These are phyloP conservation scores for Coccomyxa subellipsoidea DNA, from an alignment of 163 green algal species.

Conservation along the genomic window DNA sequence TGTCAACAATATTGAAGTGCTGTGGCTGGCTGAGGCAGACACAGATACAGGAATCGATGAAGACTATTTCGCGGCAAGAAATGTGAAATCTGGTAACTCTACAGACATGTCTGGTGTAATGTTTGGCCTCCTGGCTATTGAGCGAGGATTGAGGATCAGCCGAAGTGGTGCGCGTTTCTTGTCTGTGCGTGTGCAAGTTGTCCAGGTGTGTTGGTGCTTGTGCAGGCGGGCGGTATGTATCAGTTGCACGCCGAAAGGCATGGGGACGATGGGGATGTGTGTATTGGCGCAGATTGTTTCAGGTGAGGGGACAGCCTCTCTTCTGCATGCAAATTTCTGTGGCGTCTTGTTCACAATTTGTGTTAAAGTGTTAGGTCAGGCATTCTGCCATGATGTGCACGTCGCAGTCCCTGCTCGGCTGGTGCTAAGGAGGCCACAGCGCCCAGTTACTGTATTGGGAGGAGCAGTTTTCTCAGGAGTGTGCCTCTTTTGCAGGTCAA, in stretches of 20 bases:
- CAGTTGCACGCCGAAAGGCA: conserved; percentile 7
- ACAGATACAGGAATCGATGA: too few species aligned
- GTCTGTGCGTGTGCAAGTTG: background rate
- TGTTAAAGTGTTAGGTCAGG: background rate
- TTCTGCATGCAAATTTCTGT: background rate
- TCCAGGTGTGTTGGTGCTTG: background rate
- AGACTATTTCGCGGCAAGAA: too few species aligned
- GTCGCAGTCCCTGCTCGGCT: background rate
- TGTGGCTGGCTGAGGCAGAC: too few species aligned
- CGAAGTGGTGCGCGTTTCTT: too few species aligned
- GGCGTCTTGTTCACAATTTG: background rate
- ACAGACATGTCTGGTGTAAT: too few species aligned
- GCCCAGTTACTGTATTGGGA: background rate
- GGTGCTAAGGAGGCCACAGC: background rate
- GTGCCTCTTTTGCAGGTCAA: background rate
- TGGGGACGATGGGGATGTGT: conserved; percentile 7
- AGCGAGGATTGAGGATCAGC: too few species aligned
- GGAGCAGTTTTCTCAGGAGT: background rate
- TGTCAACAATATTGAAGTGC: background rate
- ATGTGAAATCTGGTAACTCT: too few species aligned
- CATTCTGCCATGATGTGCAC: too few species aligned
- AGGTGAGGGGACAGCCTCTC: background rate
- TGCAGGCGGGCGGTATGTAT: conserved; percentile 37
- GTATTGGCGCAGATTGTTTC: conserved; percentile 19
- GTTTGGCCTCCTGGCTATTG: background rate